Conservation (phyloP, 1,284 basidiomycete species). For the Sphagnurus paluster region DNA sequence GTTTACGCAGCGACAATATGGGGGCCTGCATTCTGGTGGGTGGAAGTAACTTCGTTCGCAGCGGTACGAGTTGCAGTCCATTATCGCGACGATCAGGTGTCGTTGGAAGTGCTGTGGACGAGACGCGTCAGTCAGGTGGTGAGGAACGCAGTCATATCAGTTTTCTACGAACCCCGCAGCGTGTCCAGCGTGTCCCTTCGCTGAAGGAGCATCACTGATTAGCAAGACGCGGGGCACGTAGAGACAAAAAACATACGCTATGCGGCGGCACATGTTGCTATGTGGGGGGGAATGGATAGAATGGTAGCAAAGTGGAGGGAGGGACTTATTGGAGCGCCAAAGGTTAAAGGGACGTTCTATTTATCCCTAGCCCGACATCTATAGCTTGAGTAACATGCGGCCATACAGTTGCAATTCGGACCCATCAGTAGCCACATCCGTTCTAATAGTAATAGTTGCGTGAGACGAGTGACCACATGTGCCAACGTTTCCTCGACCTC, state of each 20-base stretch:
- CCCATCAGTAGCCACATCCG: conserved; percentile 29
- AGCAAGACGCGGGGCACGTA: conserved; percentile 3
- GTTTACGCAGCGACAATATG: conserved; percentile 21
- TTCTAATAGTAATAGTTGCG: conserved; percentile 22
- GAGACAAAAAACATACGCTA: conserved; percentile 44
- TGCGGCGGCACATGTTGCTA: conserved; percentile 50
- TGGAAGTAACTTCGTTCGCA: conserved; percentile 68
- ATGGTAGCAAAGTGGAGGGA: conserved; percentile 5
- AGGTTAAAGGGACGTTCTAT: conserved; percentile 15
- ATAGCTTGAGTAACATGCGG: conserved; percentile 24
- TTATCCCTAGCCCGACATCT: conserved; percentile 22
- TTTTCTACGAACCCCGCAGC: conserved; percentile 55
- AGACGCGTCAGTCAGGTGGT: conserved; percentile 3
- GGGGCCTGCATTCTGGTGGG: conserved; percentile 46
- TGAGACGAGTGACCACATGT: conserved; percentile 29
- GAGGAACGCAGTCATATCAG: conserved; percentile 1
- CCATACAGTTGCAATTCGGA: conserved; percentile 26
- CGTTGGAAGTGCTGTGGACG: conserved; percentile 68
- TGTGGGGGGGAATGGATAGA: not conserved
- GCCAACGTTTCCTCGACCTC: conserved; percentile 27
- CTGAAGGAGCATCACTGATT: conserved; percentile 35
- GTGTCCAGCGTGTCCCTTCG: conserved; percentile 69
- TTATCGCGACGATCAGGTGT: conserved; percentile 64
- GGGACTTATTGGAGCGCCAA: conserved; percentile 5
- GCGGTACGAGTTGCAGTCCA: conserved; percentile 59